Evolutionary conservation across 768 basidiomycete genomes (phyloP).

Genomic region (Krasilnikovozyma curviuscula): DNA sequence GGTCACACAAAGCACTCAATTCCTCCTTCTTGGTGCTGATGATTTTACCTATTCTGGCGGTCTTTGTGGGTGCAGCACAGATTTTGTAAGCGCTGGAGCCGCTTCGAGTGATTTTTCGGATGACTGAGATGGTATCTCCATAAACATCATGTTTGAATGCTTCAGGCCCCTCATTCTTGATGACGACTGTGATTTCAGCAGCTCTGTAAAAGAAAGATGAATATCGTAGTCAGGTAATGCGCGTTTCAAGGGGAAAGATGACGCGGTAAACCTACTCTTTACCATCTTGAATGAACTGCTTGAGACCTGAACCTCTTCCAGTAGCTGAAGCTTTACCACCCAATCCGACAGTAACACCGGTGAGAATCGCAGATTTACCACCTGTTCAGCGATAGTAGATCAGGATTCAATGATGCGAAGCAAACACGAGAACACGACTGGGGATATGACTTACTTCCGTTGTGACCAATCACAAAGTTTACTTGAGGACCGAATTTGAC

Average conservation of each 20-base stretch:
- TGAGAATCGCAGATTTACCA: slow-evolving; percentile 84
- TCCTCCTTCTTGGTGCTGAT: slow-evolving; percentile 67
- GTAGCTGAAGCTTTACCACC: slow-evolving; percentile 86
- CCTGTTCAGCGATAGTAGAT: slow-evolving; percentile 31
- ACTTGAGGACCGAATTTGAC: slow-evolving; percentile 82
- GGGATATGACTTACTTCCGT: slow-evolving; percentile 53
- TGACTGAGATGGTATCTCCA: slow-evolving; percentile 65
- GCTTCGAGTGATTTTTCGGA: slow-evolving; percentile 57
- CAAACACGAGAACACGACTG: neutral
- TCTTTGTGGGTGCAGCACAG: slow-evolving; percentile 31
- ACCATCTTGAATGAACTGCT: slow-evolving; percentile 68
- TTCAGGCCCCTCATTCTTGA: slow-evolving; percentile 82
- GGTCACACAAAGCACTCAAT: slow-evolving; percentile 68
- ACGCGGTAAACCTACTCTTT: slow-evolving; percentile 37
- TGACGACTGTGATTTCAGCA: slow-evolving; percentile 53
- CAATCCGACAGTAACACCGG: slow-evolving; percentile 77
- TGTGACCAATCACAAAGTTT: slow-evolving; percentile 92
- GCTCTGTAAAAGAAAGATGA: slow-evolving; percentile 28
- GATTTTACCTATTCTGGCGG: slow-evolving; percentile 41
- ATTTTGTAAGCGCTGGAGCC: slow-evolving; percentile 58
- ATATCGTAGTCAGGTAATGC: neutral
- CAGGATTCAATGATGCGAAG: neutral
- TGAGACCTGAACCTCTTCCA: slow-evolving; percentile 67
- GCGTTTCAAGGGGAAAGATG: neutral
- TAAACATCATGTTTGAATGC: slow-evolving; percentile 72